These are phyloP conservation scores for Malus orientalis DNA, from an alignment of 306 rosid genomes.

Conservation along the genomic window DNA sequence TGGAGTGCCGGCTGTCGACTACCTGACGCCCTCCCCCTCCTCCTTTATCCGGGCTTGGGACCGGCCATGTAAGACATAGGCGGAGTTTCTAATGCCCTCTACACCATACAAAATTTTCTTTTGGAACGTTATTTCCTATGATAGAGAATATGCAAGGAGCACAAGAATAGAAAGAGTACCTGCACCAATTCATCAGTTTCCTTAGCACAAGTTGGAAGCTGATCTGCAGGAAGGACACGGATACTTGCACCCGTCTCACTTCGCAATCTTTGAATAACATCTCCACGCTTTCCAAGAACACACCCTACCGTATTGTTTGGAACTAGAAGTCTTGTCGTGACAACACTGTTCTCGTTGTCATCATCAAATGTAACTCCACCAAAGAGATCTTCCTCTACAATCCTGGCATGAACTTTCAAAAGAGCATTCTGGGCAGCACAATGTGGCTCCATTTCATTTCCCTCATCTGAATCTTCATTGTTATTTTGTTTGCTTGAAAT, in stretches of 20 bases:
- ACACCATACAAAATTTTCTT: neutral
- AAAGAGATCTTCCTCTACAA: constrained; percentile 25
- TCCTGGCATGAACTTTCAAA: constrained; percentile 25
- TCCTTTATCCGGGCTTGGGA: too few species aligned
- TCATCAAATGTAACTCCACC: constrained; percentile 25
- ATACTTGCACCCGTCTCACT: constrained; percentile 28
- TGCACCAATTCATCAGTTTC: constrained; percentile 33
- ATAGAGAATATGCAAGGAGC: neutral
- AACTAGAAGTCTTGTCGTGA: constrained; percentile 23
- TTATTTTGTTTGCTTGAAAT: neutral
- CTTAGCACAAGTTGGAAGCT: constrained; percentile 32
- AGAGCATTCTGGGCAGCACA: constrained; percentile 40
- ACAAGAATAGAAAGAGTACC: constrained; percentile 3
- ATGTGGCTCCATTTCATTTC: constrained; percentile 2
- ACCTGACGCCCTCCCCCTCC: too few species aligned
- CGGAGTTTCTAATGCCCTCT: neutral
- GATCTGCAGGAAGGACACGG: constrained; percentile 30
- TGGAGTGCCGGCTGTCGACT: too few species aligned
- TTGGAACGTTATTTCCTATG: neutral
- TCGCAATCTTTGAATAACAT: constrained; percentile 29
- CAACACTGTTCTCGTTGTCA: constrained; percentile 14
- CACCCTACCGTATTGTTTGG: constrained; percentile 28
- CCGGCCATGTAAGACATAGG: too few species aligned
- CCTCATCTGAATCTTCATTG: constrained; percentile 13
- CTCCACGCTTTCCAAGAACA: constrained; percentile 32